A percentile compares a stretch with the other conserved stretches of the same genome.
Conservation (phyloP, 805 yeast species). For the Cyberlindnera suaveolens region DNA sequence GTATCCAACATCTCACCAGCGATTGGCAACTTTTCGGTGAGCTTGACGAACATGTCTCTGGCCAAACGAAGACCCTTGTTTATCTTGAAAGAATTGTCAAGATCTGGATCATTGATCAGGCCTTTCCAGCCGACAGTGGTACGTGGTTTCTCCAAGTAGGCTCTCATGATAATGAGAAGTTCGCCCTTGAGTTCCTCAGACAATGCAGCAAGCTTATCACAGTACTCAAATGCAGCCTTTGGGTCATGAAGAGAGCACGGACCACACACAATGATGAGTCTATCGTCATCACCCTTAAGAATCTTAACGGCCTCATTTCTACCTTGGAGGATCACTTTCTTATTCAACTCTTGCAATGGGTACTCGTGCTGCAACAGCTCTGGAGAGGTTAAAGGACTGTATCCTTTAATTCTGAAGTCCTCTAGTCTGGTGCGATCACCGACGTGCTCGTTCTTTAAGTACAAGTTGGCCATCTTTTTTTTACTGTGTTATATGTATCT, state of each 20-base stretch:
- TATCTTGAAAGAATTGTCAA: constrained; percentile 86
- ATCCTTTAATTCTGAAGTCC: constrained; percentile 79
- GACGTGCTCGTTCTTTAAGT: constrained; percentile 72
- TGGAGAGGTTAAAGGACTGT: constrained; percentile 95
- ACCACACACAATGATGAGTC: constrained; percentile 85
- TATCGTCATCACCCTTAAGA: constrained; percentile 77
- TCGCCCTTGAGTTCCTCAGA: constrained; percentile 65
- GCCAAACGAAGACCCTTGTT: constrained; percentile 91
- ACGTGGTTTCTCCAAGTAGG: constrained; percentile 95
- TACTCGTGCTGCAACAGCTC: constrained; percentile 83
- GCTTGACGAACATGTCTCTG: constrained; percentile 76
- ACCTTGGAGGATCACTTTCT: constrained; percentile 62
- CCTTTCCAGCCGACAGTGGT: constrained; percentile 99
- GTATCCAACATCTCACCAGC: constrained; percentile 98
- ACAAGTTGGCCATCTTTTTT: constrained; percentile 40
- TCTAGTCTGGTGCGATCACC: constrained; percentile 79
- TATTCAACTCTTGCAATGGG: constrained; percentile 57
- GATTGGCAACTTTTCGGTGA: constrained; percentile 82
- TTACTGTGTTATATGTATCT: no score
- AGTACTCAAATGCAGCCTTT: constrained; percentile 85
- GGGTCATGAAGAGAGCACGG: constrained; percentile 98
- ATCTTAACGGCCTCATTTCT: constrained; percentile 71
- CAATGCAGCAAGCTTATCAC: constrained; percentile 52
- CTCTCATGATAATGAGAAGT: constrained; percentile 89
- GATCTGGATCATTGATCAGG: constrained; percentile 92